Percentiles rank a stretch among this genome's conserved stretches.
Evolutionary conservation across 2,329 filamentous ascomycete species (phyloP).

Genomic region (Kalmusia sp.): DNA sequence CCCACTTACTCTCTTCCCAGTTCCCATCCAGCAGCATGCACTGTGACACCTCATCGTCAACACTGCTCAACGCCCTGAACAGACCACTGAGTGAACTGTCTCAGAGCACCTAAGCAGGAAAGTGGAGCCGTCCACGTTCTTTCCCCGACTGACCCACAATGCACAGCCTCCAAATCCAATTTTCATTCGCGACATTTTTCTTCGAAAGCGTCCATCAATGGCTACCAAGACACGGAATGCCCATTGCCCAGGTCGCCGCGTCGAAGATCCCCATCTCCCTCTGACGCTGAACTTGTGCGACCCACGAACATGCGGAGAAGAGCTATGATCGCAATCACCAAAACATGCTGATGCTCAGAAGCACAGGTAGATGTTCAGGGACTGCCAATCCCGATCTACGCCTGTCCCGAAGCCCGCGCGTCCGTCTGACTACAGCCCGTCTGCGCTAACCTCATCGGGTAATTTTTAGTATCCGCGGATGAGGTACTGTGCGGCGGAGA

Average conservation of each 20-base stretch:
- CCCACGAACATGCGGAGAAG: not conserved
- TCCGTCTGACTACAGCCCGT: constrained; percentile 1
- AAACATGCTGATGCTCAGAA: not conserved
- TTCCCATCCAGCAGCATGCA: too few species aligned
- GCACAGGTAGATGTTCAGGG: not conserved
- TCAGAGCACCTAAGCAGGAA: not conserved
- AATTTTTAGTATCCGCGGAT: constrained; percentile 1
- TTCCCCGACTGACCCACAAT: constrained; percentile 1
- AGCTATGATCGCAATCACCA: not conserved
- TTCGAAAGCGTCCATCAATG: not conserved
- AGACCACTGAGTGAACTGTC: not conserved
- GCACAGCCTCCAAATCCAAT: constrained; percentile 10
- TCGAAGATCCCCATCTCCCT: not conserved
- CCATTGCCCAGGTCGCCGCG: not conserved
- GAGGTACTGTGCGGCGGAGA: not conserved
- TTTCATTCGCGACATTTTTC: constrained; percentile 6
- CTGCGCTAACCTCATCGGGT: not conserved
- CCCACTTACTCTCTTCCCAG: too few species aligned
- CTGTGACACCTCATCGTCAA: not conserved
- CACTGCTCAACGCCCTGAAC: not conserved
- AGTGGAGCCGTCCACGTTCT: not conserved
- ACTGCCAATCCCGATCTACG: constrained; percentile 3
- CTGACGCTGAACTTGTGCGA: not conserved
- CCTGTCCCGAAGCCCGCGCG: constrained; percentile 6
- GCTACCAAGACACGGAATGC: not conserved